phyloP scores from a whole-genome alignment of 2,329 filamentous ascomycete genomes.

The Phialophora expanda region DNA sequence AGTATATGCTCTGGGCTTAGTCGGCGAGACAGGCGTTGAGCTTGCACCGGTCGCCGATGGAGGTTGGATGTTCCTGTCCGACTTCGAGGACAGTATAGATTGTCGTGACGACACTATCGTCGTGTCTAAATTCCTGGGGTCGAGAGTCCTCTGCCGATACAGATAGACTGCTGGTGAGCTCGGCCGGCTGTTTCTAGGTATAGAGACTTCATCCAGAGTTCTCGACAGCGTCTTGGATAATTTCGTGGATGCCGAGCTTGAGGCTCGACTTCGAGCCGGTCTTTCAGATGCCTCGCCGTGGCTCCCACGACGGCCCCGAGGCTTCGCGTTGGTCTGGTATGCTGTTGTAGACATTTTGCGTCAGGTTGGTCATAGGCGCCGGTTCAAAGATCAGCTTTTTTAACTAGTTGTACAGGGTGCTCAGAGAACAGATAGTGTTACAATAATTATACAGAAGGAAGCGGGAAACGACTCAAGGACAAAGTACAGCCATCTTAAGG shows the following conservation, averaged over 20 bases:
- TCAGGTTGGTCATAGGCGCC: neutral
- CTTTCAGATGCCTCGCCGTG: slow-evolving; percentile 29
- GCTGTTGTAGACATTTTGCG: slow-evolving; percentile 30
- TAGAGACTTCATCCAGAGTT: slow-evolving; percentile 32
- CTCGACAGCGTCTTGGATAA: slow-evolving; percentile 35
- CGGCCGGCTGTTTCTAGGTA: slow-evolving; percentile 31
- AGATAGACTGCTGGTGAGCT: slow-evolving; percentile 30
- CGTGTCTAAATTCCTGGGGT: slow-evolving; percentile 19
- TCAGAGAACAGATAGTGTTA: slow-evolving; percentile 12
- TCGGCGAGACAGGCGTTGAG: slow-evolving; percentile 8
- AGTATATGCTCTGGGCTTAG: slow-evolving; percentile 20
- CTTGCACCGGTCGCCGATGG: slow-evolving; percentile 10
- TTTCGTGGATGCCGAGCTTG: slow-evolving; percentile 33
- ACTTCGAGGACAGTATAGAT: slow-evolving; percentile 17
- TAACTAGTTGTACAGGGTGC: slow-evolving; percentile 4
- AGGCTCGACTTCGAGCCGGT: slow-evolving; percentile 31
- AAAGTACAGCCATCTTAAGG: slow-evolving; percentile 1
- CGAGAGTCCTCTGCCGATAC: slow-evolving; percentile 27
- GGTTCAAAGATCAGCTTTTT: neutral
- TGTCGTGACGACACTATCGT: slow-evolving; percentile 15
- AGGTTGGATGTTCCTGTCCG: slow-evolving; percentile 12
- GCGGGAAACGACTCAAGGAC: slow-evolving; percentile 1
- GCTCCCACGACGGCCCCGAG: slow-evolving; percentile 30
- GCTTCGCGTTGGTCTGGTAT: slow-evolving; percentile 35
- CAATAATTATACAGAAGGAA: slow-evolving; percentile 16